These are phyloP conservation scores for Claviceps maximensis DNA, from an alignment of 2,329 filamentous ascomycete species.

Conservation along the genomic window DNA sequence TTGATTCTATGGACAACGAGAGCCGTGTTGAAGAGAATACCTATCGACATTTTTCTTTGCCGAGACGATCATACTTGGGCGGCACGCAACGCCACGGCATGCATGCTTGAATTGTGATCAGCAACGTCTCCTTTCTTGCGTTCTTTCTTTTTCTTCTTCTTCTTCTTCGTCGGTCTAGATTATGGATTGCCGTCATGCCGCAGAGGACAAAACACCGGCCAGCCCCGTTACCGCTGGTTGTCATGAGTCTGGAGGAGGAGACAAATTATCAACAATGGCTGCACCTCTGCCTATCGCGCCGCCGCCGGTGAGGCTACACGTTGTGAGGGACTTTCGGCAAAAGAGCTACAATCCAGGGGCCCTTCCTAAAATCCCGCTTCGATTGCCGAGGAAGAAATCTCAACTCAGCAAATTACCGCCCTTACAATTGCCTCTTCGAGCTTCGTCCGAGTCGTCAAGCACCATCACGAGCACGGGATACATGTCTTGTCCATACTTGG, in stretches of 20 bases:
- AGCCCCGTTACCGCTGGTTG: no score
- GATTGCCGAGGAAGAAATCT: conserved; percentile 18
- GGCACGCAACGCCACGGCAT: no score
- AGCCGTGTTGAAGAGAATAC: no score
- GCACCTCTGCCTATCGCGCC: conserved; percentile 14
- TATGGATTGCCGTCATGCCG: neutral
- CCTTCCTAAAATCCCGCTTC: conserved; percentile 14
- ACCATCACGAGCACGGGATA: conserved; percentile 6
- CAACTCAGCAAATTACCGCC: neutral
- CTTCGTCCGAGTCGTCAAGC: conserved; percentile 2
- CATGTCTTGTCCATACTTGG: conserved; percentile 2
- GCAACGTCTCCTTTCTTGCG: neutral
- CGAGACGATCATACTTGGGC: no score
- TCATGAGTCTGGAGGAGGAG: conserved; percentile 5
- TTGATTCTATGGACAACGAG: no score
- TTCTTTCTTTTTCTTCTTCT: no score
- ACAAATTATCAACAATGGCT: conserved; percentile 9
- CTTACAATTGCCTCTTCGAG: no score
- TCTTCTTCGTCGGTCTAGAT: neutral
- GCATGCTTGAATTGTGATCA: no score
- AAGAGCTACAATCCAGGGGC: conserved; percentile 9
- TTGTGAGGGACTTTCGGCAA: neutral
- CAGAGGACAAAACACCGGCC: no score
- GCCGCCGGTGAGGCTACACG: conserved; percentile 16
- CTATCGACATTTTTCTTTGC: no score